A percentile compares a stretch with the other conserved stretches of the same genome.
These are phyloP conservation scores for Rosa hybrid DNA, from an alignment of 331 rosid species.

Conservation along the genomic window DNA sequence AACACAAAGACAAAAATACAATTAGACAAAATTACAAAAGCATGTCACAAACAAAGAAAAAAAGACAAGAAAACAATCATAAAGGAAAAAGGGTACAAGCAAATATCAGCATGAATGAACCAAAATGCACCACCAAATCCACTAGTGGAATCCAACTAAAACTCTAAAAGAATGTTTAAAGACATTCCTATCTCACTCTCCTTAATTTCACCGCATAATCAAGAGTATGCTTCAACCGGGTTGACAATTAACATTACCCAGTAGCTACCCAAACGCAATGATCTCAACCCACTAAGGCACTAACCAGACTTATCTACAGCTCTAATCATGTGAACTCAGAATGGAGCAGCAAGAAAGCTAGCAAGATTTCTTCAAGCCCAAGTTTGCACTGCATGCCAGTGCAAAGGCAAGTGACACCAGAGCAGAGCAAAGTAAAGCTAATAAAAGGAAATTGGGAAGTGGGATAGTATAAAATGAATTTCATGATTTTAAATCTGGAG, in stretches of 20 bases:
- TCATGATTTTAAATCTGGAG: neutral
- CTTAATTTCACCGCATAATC: neutral
- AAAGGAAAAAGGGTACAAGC: neutral
- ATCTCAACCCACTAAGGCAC: neutral
- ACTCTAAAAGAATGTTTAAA: neutral
- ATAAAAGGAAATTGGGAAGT: neutral
- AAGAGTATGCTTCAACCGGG: neutral
- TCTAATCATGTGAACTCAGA: neutral
- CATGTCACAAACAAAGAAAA: neutral
- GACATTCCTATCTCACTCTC: neutral
- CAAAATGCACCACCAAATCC: neutral
- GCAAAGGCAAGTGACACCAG: neutral
- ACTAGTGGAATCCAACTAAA: neutral
- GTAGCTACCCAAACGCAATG: neutral
- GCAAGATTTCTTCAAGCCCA: constrained; percentile 28
- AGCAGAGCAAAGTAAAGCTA: neutral
- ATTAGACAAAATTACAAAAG: neutral
- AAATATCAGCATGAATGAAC: neutral
- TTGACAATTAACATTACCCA: neutral
- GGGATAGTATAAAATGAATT: neutral
- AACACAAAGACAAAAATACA: neutral
- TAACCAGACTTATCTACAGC: neutral
- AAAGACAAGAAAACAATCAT: neutral
- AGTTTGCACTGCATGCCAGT: constrained; percentile 18
- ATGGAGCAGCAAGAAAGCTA: neutral